A percentile compares a stretch with the other conserved stretches of the same genome.
Evolutionary conservation across 2,329 filamentous ascomycete species (phyloP).

Genomic region (Apiospora kogelbergensis): DNA sequence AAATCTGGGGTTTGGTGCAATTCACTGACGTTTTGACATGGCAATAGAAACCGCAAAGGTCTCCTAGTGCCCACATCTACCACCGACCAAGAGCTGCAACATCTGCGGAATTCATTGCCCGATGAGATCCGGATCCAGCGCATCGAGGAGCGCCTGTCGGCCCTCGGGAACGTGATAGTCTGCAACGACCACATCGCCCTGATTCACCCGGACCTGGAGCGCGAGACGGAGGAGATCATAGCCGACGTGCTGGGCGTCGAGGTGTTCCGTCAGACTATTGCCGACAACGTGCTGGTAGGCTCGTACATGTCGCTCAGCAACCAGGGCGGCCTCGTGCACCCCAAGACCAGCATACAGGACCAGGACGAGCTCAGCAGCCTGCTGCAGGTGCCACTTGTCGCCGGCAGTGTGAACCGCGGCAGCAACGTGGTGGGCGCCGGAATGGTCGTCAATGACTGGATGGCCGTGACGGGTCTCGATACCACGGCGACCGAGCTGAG

Average conservation of each 20-base stretch:
- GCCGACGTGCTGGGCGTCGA: constrained; percentile 89
- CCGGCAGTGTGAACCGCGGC: constrained; percentile 90
- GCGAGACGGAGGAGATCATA: constrained; percentile 98
- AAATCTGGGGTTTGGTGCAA: background rate
- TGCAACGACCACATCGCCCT: constrained; percentile 96
- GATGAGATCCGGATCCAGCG: constrained; percentile 92
- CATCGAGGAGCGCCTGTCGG: constrained; percentile 95
- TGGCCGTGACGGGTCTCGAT: constrained; percentile 89
- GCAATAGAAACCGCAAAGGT: constrained; percentile 82
- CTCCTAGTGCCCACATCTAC: constrained; percentile 94
- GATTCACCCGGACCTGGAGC: constrained; percentile 93
- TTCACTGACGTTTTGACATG: background rate
- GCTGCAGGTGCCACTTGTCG: constrained; percentile 93
- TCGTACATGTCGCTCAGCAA: constrained; percentile 97
- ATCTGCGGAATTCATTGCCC: constrained; percentile 91
- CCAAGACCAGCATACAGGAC: constrained; percentile 95
- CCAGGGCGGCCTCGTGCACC: constrained; percentile 94
- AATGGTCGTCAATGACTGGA: constrained; percentile 97
- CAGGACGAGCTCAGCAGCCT: constrained; percentile 95
- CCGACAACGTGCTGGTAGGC: constrained; percentile 94
- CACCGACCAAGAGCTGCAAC: constrained; percentile 96
- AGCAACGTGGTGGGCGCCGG: constrained; percentile 93
- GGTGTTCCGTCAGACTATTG: constrained; percentile 91
- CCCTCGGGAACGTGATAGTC: constrained; percentile 95
- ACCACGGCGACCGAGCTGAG: constrained; percentile 97